Conservation (phyloP, 495 filamentous ascomycete genomes). For the Hypoxylon intermedium region DNA sequence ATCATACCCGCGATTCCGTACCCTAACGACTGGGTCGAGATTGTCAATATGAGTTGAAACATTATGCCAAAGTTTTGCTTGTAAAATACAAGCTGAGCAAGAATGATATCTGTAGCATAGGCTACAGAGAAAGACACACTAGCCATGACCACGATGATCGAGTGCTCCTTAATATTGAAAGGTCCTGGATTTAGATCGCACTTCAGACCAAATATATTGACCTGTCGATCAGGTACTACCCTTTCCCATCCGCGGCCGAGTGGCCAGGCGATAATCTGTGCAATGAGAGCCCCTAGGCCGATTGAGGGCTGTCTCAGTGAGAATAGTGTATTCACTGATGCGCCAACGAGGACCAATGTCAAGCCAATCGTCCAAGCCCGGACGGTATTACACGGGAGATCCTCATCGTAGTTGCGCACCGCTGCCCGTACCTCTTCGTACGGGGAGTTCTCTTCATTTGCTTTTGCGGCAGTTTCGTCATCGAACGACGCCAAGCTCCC, state of each 20-base stretch:
- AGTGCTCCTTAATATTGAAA: conserved; percentile 80
- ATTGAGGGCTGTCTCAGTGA: conserved; percentile 71
- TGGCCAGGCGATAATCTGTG: conserved; percentile 75
- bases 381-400: conserved; percentile 71
- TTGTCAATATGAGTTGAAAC: conserved; percentile 71
- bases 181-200: conserved; percentile 72
- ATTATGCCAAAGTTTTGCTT: conserved; percentile 69
- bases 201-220: conserved; percentile 61
- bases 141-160: conserved; percentile 78
- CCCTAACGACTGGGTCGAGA: conserved; percentile 76
- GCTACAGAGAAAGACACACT: conserved; percentile 66
- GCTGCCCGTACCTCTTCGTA: conserved; percentile 73
- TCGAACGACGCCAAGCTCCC: conserved; percentile 40
- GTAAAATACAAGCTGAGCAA: conserved; percentile 71
- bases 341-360: conserved; percentile 68
- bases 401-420: conserved; percentile 69
- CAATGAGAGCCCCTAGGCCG: conserved; percentile 69
- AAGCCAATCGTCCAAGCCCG: conserved; percentile 78
- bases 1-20: conserved; percentile 77
- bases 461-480: conserved; percentile 43
- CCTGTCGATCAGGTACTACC: conserved; percentile 58
- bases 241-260: conserved; percentile 64
- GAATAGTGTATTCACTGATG: conserved; percentile 74
- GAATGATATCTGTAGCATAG: conserved; percentile 72
- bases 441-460: conserved; percentile 63